Evolutionary conservation across 208 protist species (phyloP).

Genomic region (Balamuthia mandrillaris): DNA sequence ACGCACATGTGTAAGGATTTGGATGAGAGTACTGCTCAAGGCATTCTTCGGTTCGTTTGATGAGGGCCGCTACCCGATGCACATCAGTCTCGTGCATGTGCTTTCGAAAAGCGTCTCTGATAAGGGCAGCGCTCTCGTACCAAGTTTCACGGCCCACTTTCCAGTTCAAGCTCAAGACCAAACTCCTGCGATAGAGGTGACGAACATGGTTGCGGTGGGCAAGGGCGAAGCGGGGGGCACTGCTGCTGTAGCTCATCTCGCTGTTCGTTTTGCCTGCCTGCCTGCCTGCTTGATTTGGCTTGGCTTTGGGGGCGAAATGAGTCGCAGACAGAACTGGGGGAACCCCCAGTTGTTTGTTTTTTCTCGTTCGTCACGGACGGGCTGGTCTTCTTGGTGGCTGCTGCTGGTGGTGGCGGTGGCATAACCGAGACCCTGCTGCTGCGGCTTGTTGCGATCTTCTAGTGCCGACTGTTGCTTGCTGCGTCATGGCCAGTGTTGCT

Average conservation of each 20-base stretch:
- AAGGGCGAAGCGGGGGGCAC: no score
- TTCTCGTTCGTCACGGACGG: no score
- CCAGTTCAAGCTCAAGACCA: neutral
- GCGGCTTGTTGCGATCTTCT: no score
- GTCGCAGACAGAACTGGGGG: neutral
- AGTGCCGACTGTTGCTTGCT: no score
- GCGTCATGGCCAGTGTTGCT: no score
- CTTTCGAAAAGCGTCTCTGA: neutral
- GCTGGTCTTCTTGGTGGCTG: no score
- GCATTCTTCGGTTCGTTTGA: neutral
- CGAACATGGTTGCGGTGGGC: neutral
- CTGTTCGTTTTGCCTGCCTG: neutral
- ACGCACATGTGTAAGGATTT: neutral
- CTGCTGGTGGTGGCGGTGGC: neutral
- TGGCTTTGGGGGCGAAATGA: neutral
- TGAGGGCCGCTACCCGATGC: neutral
- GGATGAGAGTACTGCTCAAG: neutral
- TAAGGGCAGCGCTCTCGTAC: neutral
- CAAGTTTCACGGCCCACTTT: neutral
- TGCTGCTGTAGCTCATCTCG: no score
- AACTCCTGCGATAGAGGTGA: neutral
- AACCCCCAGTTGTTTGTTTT: no score
- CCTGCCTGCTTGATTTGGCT: neutral
- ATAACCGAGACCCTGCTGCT: no score
- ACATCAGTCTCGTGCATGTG: constrained; percentile 17